These are phyloP conservation scores for Leccinum pallidistipes DNA, from an alignment of 1,284 basidiomycete genomes.

Conservation along the genomic window DNA sequence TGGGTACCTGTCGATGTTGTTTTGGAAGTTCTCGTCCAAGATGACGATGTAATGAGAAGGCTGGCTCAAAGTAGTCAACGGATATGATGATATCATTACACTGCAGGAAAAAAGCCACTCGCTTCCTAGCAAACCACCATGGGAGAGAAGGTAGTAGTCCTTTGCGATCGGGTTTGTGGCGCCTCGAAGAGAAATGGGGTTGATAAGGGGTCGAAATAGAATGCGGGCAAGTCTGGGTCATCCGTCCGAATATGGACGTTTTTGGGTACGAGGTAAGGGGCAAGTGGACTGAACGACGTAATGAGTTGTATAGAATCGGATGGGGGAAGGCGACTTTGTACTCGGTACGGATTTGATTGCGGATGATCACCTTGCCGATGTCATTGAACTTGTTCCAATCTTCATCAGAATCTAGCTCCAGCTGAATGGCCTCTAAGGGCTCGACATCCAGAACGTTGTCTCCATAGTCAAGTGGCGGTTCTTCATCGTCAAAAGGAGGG, in stretches of 20 bases:
- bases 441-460: conserved; percentile 99
- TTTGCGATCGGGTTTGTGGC: conserved; percentile 40
- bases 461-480: conserved; percentile 96
- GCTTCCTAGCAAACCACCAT: too few species aligned
- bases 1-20: too few species aligned
- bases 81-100: too few species aligned
- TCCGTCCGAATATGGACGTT: conserved; percentile 99
- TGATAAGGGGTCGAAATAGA: conserved; percentile 99
- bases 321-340: conserved; percentile 99
- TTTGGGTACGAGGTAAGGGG: conserved; percentile 92
- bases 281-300: conserved; percentile 93
- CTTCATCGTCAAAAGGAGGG: conserved; percentile 99
- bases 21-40: too few species aligned
- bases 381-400: conserved; percentile 99
- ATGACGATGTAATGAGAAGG: too few species aligned
- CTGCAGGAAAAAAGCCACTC: too few species aligned
- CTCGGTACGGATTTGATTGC: conserved; percentile 97
- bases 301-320: conserved; percentile 84
- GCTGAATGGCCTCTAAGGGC: conserved; percentile 96
- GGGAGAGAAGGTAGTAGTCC: too few species aligned
- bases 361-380: conserved; percentile 99
- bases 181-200: conserved; percentile 90
- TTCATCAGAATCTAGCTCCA: conserved; percentile 94
- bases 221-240: conserved; percentile 98
- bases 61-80: too few species aligned